A percentile compares a stretch with the other conserved stretches of the same genome.
These are phyloP conservation scores for Xylariales sp. DNA, from an alignment of 2,329 filamentous ascomycete genomes.

Conservation along the genomic window DNA sequence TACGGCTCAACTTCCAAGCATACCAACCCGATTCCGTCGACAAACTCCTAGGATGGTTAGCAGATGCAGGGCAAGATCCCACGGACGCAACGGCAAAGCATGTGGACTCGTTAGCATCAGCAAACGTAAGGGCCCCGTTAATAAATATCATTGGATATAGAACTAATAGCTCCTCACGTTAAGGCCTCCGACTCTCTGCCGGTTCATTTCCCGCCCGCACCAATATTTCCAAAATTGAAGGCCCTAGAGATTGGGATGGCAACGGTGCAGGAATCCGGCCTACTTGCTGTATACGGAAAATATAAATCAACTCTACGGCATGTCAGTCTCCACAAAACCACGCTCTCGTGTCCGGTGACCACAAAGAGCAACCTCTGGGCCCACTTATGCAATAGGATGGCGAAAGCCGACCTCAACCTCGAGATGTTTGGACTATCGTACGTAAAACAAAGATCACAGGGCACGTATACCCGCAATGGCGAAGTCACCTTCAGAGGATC, in stretches of 20 bases:
- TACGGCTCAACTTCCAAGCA: conserved; percentile 63
- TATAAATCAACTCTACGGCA: conserved; percentile 57
- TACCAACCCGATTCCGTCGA: conserved; percentile 32
- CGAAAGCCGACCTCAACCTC: conserved; percentile 50
- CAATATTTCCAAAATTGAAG: conserved; percentile 52
- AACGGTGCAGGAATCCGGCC: conserved; percentile 43
- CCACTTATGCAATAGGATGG: conserved; percentile 53
- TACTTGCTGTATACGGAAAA: conserved; percentile 55
- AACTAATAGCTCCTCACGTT: conserved; percentile 7
- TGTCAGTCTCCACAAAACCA: conserved; percentile 61
- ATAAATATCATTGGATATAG: neutral
- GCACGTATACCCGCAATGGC: neutral
- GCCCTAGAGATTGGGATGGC: conserved; percentile 59
- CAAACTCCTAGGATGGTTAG: conserved; percentile 56
- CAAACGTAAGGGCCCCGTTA: conserved; percentile 19
- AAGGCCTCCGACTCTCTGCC: conserved; percentile 25
- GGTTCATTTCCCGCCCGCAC: conserved; percentile 39
- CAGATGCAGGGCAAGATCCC: conserved; percentile 1
- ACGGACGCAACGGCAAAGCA: neutral
- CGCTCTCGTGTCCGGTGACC: conserved; percentile 36
- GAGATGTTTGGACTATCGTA: conserved; percentile 50
- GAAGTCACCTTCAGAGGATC: conserved; percentile 15
- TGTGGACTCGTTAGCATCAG: neutral
- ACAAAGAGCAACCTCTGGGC: conserved; percentile 54
- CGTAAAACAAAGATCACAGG: conserved; percentile 41